phyloP scores from a whole-genome alignment of 306 rosid species.

The Cucumis hystrix region DNA sequence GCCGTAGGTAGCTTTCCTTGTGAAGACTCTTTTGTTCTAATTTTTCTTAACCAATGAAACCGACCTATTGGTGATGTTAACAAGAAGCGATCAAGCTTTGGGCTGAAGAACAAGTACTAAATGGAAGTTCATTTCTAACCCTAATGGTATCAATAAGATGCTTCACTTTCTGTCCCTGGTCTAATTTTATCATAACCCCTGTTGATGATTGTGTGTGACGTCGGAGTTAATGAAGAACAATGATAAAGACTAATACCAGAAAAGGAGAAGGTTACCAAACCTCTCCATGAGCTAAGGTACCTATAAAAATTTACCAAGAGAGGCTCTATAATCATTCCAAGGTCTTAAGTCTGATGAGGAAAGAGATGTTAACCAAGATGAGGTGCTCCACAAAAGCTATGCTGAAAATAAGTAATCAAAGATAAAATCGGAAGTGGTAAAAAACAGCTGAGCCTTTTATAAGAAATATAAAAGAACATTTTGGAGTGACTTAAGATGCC shows the following conservation, averaged over 20 bases:
- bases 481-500: background rate
- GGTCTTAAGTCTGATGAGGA: background rate
- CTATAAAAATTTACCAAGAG: background rate
- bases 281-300: background rate
- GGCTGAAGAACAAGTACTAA: background rate
- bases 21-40: background rate
- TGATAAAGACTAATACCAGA: background rate
- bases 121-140: background rate
- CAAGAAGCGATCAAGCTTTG: background rate
- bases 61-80: background rate
- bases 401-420: background rate
- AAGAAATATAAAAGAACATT: background rate
- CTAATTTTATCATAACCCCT: background rate
- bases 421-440: background rate
- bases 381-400: background rate
- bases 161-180: background rate
- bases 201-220: background rate
- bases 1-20: background rate
- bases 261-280: background rate
- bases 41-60: background rate
- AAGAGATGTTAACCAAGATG: background rate
- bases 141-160: background rate
- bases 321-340: background rate
- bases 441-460: background rate
- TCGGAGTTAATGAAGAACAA: background rate